Evolutionary conservation across 352 stramenopile species (phyloP).

Genomic region (Blastocystis sp.): DNA sequence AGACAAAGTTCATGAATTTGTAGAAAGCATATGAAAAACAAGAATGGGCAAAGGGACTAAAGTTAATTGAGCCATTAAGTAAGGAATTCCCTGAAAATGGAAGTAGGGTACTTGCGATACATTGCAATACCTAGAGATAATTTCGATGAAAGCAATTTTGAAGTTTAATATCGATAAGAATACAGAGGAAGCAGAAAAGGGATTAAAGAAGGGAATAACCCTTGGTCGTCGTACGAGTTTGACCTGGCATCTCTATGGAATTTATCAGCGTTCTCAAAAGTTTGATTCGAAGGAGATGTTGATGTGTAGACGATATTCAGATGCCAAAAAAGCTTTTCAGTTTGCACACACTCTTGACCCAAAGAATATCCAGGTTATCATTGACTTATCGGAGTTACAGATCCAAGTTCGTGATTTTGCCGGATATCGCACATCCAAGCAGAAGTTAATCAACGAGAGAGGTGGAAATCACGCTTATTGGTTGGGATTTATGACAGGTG

Average conservation of each 20-base stretch:
- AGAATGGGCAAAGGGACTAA: conserved; percentile 50
- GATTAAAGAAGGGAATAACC: conserved; percentile 15
- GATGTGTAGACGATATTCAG: neutral
- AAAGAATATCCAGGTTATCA: conserved; percentile 39
- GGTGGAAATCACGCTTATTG: neutral
- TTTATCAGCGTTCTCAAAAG: conserved; percentile 34
- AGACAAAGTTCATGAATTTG: neutral
- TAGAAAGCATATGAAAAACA: conserved; percentile 53
- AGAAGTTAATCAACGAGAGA: conserved; percentile 9
- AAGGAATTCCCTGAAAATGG: conserved; percentile 46
- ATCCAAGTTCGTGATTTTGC: conserved; percentile 18
- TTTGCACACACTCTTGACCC: conserved; percentile 32
- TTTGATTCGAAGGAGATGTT: neutral
- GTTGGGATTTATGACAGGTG: conserved; percentile 22
- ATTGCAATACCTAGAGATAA: neutral
- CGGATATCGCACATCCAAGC: neutral
- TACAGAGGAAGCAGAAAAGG: conserved; percentile 22
- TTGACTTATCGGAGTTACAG: conserved; percentile 43
- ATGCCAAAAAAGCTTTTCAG: conserved; percentile 47
- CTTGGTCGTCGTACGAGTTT: conserved; percentile 35
- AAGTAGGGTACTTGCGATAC: neutral
- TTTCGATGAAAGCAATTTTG: conserved; percentile 46
- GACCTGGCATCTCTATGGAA: conserved; percentile 34
- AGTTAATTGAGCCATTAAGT: neutral
- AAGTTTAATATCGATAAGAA: conserved; percentile 56